These are phyloP conservation scores for Shiraia bambusicola DNA, from an alignment of 2,329 filamentous ascomycete species.

Conservation along the genomic window DNA sequence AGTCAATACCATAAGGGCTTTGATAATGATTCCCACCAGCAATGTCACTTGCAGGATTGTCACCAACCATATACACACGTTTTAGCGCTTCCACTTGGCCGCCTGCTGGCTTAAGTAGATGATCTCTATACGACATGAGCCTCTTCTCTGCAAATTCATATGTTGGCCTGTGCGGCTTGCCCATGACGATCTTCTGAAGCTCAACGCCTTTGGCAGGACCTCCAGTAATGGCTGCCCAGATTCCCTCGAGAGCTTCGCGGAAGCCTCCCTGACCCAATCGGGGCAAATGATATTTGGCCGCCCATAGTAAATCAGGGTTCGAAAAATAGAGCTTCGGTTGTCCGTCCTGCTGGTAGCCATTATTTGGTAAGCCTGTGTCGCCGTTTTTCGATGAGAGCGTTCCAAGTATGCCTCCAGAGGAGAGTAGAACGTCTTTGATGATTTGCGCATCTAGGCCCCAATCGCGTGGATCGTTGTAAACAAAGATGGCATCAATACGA, in stretches of 20 bases:
- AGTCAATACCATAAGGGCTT: conserved; percentile 68
- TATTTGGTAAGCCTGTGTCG: conserved; percentile 62
- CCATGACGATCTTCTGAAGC: conserved; percentile 68
- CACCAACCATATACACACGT: conserved; percentile 89
- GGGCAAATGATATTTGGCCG: conserved; percentile 78
- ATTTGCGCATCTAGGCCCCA: conserved; percentile 90
- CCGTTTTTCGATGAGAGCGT: conserved; percentile 76
- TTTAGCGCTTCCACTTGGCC: conserved; percentile 53
- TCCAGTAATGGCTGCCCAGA: conserved; percentile 73
- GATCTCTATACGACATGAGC: conserved; percentile 61
- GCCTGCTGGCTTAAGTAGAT: conserved; percentile 44
- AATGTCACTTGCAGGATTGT: conserved; percentile 79
- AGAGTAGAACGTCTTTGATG: conserved; percentile 80
- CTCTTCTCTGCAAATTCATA: conserved; percentile 82
- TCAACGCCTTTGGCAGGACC: conserved; percentile 55
- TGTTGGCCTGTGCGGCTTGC: conserved; percentile 77
- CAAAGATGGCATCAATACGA: conserved; percentile 86
- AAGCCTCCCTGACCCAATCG: conserved; percentile 92
- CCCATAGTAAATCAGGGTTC: conserved; percentile 90
- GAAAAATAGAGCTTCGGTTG: conserved; percentile 85
- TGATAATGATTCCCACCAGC: conserved; percentile 76
- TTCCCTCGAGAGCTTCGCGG: conserved; percentile 74
- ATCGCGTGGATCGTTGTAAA: conserved; percentile 94
- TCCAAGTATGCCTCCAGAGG: conserved; percentile 74
- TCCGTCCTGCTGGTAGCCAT: conserved; percentile 77